Base-by-base conservation (phyloP, 73 alveolate genomes). In the Symbiodinium pilosum region DNA sequence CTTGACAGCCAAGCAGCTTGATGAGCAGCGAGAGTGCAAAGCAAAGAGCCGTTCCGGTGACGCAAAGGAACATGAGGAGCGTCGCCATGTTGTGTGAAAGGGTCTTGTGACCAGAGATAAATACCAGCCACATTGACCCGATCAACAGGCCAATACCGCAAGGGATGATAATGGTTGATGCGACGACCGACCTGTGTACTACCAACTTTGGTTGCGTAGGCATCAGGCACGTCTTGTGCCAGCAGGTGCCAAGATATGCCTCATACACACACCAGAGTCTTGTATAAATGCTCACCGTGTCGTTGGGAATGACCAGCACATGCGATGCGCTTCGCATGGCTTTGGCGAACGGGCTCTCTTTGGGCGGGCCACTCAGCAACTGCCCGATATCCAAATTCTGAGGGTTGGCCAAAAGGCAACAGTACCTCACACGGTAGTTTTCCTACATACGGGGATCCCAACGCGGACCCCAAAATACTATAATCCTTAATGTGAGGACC, bases 311-410 rank as follows among this genome's bases (percentile, higher is more conserved):
- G 59, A 83, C 43, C 59, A 83, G 39, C 52, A 83, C 89, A 83
- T 83, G 89, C 68, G 89, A 83, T 83, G 89, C 89, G 59, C 89
- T 36, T 28, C 43, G 89, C 89, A 83, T 83, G 28, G 85, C 85
- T 43, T 32, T 71, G 20, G 85, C 85, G 85, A 71, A 71, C 21
- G 85, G 85, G 85, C 85, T 71, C 26, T 71, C 44, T 43, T 71
- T 36, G 38, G 77, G 77, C 34, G 85, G 85, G 11, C 85, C 43
- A 30, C 41, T 36, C 44, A 71, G 85, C 44, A 71, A 28, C 30
- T 36, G 85, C 43, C 43, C 85, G 26, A 71, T 71, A 43, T 71
- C 85, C 85, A 71, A n/a, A 43, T 71, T 71, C 85, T 71, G 85
- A 8, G 85, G 85, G 32, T 71, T 71, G 9, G 44, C 85, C 85